These are phyloP conservation scores for Przewalskia tangutica DNA, from an alignment of 257 asterid species.

Conservation along the genomic window DNA sequence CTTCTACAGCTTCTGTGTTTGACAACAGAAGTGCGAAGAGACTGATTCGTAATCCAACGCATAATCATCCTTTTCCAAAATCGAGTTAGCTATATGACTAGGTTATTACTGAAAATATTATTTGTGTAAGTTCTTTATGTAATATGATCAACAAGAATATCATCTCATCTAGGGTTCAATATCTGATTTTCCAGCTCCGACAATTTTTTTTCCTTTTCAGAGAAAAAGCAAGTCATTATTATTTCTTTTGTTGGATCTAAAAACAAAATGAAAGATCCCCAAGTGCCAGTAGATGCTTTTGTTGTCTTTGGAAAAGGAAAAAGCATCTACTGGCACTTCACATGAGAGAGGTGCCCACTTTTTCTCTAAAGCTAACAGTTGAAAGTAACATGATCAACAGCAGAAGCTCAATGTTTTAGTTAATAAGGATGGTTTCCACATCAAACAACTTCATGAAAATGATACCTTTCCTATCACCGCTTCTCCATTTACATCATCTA, in stretches of 20 bases:
- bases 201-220: neutral
- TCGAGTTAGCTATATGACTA: neutral
- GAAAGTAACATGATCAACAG: neutral
- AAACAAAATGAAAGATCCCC: neutral
- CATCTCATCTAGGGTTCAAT: neutral
- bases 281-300: neutral
- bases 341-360: neutral
- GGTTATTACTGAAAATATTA: neutral
- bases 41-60: neutral
- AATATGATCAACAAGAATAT: neutral
- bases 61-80: neutral
- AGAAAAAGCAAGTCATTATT: neutral
- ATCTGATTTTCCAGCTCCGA: neutral
- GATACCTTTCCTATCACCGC: constrained; percentile 88
- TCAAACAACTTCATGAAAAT: constrained; percentile 4
- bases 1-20: neutral
- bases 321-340: neutral
- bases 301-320: neutral
- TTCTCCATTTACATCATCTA: constrained; percentile 54
- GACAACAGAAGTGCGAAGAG: neutral
- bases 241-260: neutral
- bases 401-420: neutral
- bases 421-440: neutral
- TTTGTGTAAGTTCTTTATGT: neutral
- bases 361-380: neutral